Percentiles rank a stretch among this genome's conserved stretches.
These are phyloP conservation scores for Penicillium hesseltinei DNA, from an alignment of 2,329 filamentous ascomycete genomes.

Conservation along the genomic window DNA sequence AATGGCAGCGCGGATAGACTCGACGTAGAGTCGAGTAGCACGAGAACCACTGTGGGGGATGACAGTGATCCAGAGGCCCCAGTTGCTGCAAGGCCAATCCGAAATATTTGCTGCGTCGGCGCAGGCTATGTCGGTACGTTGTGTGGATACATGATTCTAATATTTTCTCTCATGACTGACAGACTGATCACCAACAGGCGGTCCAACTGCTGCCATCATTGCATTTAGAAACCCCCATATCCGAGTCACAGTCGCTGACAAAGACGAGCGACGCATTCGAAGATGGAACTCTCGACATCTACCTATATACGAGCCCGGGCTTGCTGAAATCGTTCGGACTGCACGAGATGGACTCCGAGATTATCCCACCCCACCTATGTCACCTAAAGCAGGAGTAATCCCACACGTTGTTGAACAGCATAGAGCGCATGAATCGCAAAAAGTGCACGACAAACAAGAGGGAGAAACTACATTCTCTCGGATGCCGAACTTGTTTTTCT, in stretches of 20 bases:
- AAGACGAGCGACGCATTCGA: constrained; percentile 22
- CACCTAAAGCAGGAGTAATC: neutral
- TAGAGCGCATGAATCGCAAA: neutral
- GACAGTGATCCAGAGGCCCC: neutral
- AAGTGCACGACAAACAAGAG: neutral
- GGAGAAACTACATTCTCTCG: neutral
- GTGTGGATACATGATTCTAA: neutral
- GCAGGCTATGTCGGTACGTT: constrained; percentile 26
- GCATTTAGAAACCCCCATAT: constrained; percentile 29
- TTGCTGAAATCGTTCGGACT: constrained; percentile 20
- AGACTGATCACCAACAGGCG: constrained; percentile 11
- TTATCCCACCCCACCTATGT: neutral
- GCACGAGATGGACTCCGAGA: constrained; percentile 7
- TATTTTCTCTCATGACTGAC: neutral
- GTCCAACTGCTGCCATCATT: constrained; percentile 25
- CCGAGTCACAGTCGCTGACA: constrained; percentile 28
- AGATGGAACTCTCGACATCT: constrained; percentile 29
- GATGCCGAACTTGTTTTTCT: constrained; percentile 68
- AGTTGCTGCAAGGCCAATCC: constrained; percentile 9
- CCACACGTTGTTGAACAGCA: neutral
- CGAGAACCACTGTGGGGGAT: neutral
- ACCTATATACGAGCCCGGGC: constrained; percentile 28
- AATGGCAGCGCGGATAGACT: constrained; percentile 1
- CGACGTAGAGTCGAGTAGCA: neutral
- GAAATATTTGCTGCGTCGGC: constrained; percentile 25